Base-by-base conservation (phyloP, 768 basidiomycete genomes). In the Mycena haematopus region DNA sequence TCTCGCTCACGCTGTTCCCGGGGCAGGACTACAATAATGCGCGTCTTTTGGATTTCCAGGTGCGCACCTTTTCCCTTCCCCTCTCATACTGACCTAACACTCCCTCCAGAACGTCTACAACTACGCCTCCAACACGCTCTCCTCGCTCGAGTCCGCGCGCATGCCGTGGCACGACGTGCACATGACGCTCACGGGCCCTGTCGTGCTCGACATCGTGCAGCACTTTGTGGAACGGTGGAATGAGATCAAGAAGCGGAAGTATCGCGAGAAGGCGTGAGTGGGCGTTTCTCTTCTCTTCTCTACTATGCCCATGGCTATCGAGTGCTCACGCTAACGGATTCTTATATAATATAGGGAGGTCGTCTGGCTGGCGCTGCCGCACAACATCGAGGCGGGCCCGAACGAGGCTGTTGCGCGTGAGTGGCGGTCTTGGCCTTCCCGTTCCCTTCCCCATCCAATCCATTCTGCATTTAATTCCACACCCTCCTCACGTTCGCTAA, bases 91-190 rank as follows among this genome's bases (percentile, higher is more conserved):
- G 19, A 7, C 15, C n/a, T n/a, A 42, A 42, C 19, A 6, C 8
- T n/a, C 3, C 42, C 7, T 10, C 8, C n/a, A 42, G 71, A 79
- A 90, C 11, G 96, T 98, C 0, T 80, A 84, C 59, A 82, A 93
- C 64, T 94, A 87, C 71, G 84, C 86, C 24, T 89, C 86, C 70
- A 92, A 90, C 62, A 80, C 81, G 0, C 72, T 94, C 17, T 88
- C 87, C 33, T 82, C 87, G 50, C 71, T 88, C 47, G 91, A 93
- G 66, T 87, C 79, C 15, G 79, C 86, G 1, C 80, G 92, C 64
- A 94, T 95, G 94, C 93, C 96, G 1, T 98, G 96, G 96, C 96
- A 98, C 71, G 96, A 98, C 77, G 93, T 93, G 58, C 95, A 95
- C 72, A 91, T 93, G 89, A 94, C 92, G 5, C 76, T 95, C 24